Conservation (phyloP, 2,329 filamentous ascomycete species). For the Alternaria hordeiaustralica region DNA sequence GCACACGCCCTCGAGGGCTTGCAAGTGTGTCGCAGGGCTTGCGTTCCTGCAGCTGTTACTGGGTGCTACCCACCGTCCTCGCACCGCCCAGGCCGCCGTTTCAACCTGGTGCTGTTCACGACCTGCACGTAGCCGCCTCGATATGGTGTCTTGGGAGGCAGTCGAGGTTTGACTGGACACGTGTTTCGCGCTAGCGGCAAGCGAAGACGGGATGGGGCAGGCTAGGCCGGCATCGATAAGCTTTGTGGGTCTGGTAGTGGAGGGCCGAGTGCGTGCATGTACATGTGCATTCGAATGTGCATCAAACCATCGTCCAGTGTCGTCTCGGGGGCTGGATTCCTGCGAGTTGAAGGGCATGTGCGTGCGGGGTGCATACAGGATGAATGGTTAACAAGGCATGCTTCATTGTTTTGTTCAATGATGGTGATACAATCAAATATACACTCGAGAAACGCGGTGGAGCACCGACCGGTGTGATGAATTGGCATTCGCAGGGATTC, state of each 20-base stretch:
- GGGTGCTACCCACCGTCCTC: conserved; percentile 30
- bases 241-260: conserved; percentile 26
- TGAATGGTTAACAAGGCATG: conserved; percentile 20
- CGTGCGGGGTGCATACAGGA: conserved; percentile 5
- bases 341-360: conserved; percentile 3
- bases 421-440: not conserved
- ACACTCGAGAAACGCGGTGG: conserved; percentile 10
- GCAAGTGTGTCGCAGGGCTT: conserved; percentile 8
- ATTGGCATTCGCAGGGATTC: conserved; percentile 15
- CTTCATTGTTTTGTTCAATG: conserved; percentile 10
- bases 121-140: conserved; percentile 37
- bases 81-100: conserved; percentile 23
- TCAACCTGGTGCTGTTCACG: conserved; percentile 33
- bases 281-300: conserved; percentile 27
- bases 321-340: conserved; percentile 6
- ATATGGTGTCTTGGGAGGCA: conserved; percentile 30
- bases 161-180: conserved; percentile 31
- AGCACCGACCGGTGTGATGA: conserved; percentile 11
- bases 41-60: conserved; percentile 46
- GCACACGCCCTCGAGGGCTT: not conserved
- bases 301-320: conserved; percentile 21
- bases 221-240: conserved; percentile 23
- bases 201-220: conserved; percentile 24
- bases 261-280: conserved; percentile 12
- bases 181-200: conserved; percentile 11